These are phyloP conservation scores for Amanita pseudoporphyria DNA, from an alignment of 768 basidiomycete species.

Conservation along the genomic window DNA sequence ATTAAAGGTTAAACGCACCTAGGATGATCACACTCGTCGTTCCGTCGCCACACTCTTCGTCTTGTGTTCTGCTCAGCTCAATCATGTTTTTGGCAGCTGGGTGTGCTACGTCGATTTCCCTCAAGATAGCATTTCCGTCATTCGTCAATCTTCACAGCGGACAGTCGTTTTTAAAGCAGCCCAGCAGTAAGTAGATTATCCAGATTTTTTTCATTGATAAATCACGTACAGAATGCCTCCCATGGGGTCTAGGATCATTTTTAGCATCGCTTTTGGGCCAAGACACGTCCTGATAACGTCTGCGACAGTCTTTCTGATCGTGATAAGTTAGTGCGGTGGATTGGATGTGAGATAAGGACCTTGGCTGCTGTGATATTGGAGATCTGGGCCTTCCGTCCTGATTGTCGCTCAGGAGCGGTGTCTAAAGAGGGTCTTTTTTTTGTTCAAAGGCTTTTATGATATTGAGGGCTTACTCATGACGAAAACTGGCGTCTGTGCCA, in stretches of 20 bases:
- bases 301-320: constrained; percentile 68
- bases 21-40: constrained; percentile 98
- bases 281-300: constrained; percentile 98
- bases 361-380: constrained; percentile 97
- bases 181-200: constrained; percentile 4
- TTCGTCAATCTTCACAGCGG: constrained; percentile 69
- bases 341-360: constrained; percentile 28
- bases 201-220: neutral
- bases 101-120: constrained; percentile 98
- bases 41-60: constrained; percentile 98
- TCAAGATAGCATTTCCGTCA: constrained; percentile 97
- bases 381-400: constrained; percentile 90
- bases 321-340: neutral
- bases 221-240: constrained; percentile 84
- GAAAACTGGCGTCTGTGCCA: constrained; percentile 71
- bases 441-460: neutral
- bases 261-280: constrained; percentile 96
- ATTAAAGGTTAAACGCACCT: constrained; percentile 37
- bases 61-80: constrained; percentile 94
- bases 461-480: constrained; percentile 56
- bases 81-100: constrained; percentile 99
- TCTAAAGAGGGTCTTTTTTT: constrained; percentile 34
- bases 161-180: constrained; percentile 2
- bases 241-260: constrained; percentile 99
- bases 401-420: constrained; percentile 88